Conservation (phyloP, 78 protist genomes). For the Tieghemostelium lacteum region DNA sequence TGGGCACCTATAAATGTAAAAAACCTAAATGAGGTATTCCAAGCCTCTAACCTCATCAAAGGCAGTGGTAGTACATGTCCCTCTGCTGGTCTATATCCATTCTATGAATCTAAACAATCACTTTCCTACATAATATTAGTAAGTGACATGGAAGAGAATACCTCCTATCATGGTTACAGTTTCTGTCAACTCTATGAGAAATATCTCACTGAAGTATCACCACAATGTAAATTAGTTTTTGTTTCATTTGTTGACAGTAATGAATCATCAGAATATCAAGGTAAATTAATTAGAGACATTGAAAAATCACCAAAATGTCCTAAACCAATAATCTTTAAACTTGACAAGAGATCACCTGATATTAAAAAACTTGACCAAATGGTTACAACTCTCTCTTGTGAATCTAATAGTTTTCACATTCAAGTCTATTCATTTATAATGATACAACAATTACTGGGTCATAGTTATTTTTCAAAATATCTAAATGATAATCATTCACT, state of each 20-base stretch:
- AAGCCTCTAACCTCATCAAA: conserved; percentile 36
- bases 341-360: conserved; percentile 56
- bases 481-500: neutral
- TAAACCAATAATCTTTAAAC: conserved; percentile 2
- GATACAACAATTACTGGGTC: neutral
- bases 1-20: conserved; percentile 53
- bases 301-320: neutral
- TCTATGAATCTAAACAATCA: conserved; percentile 6
- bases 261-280: neutral
- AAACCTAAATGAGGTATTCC: conserved; percentile 30
- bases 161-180: neutral
- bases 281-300: neutral
- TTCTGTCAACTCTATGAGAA: conserved; percentile 25
- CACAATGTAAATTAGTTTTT: conserved; percentile 67
- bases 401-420: conserved; percentile 1
- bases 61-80: conserved; percentile 61
- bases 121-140: conserved; percentile 23
- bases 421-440: conserved; percentile 24
- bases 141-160: conserved; percentile 68
- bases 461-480: no score
- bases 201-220: conserved; percentile 41
- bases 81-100: conserved; percentile 68
- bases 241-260: conserved; percentile 51
- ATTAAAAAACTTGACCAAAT: conserved; percentile 47
- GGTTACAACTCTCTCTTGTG: conserved; percentile 46